phyloP scores from a whole-genome alignment of 495 filamentous ascomycete species.

The Xylaria curta region DNA sequence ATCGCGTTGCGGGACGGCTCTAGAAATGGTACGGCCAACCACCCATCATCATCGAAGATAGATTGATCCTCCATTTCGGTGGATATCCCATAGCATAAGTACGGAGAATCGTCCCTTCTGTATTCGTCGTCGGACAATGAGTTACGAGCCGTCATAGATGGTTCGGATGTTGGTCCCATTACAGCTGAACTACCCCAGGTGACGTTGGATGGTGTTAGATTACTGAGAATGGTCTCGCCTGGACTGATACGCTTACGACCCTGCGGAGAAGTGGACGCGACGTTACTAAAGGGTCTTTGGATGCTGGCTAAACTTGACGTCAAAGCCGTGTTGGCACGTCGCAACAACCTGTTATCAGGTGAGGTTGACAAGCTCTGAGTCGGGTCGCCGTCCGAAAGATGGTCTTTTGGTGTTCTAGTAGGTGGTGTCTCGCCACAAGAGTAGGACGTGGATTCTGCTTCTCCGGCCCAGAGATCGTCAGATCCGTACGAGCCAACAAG shows the following conservation, averaged over 20 bases:
- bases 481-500: slow-evolving; percentile 67
- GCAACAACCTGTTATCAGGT: slow-evolving; percentile 63
- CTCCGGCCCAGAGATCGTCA: slow-evolving; percentile 59
- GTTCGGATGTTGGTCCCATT: slow-evolving; percentile 56
- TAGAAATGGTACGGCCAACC: slow-evolving; percentile 69
- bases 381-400: slow-evolving; percentile 43
- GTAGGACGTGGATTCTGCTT: slow-evolving; percentile 59
- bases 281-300: slow-evolving; percentile 72
- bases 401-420: slow-evolving; percentile 41
- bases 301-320: slow-evolving; percentile 72
- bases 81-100: slow-evolving; percentile 58
- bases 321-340: slow-evolving; percentile 62
- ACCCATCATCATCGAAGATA: slow-evolving; percentile 79
- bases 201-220: slow-evolving; percentile 62
- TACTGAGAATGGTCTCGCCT: slow-evolving; percentile 68
- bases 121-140: slow-evolving; percentile 56
- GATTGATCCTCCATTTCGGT: slow-evolving; percentile 76
- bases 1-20: slow-evolving; percentile 64
- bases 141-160: slow-evolving; percentile 48
- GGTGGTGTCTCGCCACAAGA: slow-evolving; percentile 75
- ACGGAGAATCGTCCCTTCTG: slow-evolving; percentile 47
- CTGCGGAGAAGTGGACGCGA: slow-evolving; percentile 74
- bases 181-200: slow-evolving; percentile 72
- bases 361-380: slow-evolving; percentile 75
- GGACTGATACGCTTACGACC: slow-evolving; percentile 72